phyloP scores from a whole-genome alignment of 495 filamentous ascomycete genomes.

The Viridothelium virens region DNA sequence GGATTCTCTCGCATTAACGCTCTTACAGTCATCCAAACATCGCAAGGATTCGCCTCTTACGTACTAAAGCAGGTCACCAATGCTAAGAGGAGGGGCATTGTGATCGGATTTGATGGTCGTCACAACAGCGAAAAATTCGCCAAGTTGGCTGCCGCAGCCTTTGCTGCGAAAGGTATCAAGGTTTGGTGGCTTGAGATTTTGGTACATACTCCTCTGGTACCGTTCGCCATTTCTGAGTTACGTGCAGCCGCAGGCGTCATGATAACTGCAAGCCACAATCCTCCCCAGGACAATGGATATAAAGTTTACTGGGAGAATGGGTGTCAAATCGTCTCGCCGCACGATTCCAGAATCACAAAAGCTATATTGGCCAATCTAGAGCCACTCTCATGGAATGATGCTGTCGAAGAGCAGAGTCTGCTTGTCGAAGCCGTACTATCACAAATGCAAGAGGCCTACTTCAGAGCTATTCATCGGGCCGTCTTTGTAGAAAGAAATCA shows the following conservation, averaged over 20 bases:
- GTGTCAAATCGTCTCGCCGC: conserved; percentile 61
- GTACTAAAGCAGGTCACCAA: conserved; percentile 40
- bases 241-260: conserved; percentile 59
- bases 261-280: conserved; percentile 68
- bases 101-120: conserved; percentile 62
- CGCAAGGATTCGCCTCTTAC: conserved; percentile 61
- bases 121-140: conserved; percentile 61
- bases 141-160: conserved; percentile 55
- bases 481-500: conserved; percentile 12
- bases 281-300: conserved; percentile 63
- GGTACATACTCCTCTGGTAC: conserved; percentile 60
- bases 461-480: conserved; percentile 23
- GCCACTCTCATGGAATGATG: conserved; percentile 46
- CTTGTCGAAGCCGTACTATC: conserved; percentile 40
- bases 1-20: conserved; percentile 65
- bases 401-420: conserved; percentile 37
- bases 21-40: conserved; percentile 63
- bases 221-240: conserved; percentile 53
- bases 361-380: conserved; percentile 52
- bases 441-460: conserved; percentile 26
- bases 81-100: conserved; percentile 40
- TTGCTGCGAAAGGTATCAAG: conserved; percentile 52
- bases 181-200: conserved; percentile 53
- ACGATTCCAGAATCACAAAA: conserved; percentile 53
- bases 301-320: conserved; percentile 68